These are phyloP conservation scores for Pseudozyma pruni DNA, from an alignment of 1,284 basidiomycete species.

Conservation along the genomic window DNA sequence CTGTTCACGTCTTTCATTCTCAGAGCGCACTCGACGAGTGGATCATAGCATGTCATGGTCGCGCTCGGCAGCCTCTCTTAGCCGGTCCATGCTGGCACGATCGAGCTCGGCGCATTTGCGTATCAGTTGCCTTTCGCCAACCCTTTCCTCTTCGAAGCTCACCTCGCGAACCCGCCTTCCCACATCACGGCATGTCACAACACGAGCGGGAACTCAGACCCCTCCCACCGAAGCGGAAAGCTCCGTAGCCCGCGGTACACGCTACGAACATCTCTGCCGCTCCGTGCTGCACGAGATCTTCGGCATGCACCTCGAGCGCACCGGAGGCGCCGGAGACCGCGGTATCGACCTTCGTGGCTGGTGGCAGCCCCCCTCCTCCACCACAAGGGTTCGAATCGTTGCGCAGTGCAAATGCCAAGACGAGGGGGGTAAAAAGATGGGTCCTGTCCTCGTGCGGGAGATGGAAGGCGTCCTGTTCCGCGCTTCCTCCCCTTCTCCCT, in stretches of 20 bases:
- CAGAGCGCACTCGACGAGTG: background rate
- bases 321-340: slow-evolving; percentile 84
- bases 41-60: slow-evolving; percentile 3
- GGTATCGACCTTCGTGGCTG: slow-evolving; percentile 89
- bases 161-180: background rate
- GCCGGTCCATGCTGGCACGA: background rate
- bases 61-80: background rate
- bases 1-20: background rate
- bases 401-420: slow-evolving; percentile 80
- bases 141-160: background rate
- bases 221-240: slow-evolving; percentile 14
- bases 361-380: slow-evolving; percentile 84
- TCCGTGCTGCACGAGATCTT: slow-evolving; percentile 75
- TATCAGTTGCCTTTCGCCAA: no score
- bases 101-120: no score
- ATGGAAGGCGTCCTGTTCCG: slow-evolving; percentile 73
- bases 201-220: background rate
- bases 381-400: slow-evolving; percentile 75
- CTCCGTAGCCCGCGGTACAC: slow-evolving; percentile 74
- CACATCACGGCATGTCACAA: background rate
- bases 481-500: slow-evolving; percentile 7
- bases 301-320: slow-evolving; percentile 78
- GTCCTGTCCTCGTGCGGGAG: slow-evolving; percentile 83
- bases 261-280: slow-evolving; percentile 80
- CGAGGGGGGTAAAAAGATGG: slow-evolving; percentile 80